phyloP scores from a whole-genome alignment of 2,329 filamentous ascomycete genomes.

The Drechslerella stenobrocha region DNA sequence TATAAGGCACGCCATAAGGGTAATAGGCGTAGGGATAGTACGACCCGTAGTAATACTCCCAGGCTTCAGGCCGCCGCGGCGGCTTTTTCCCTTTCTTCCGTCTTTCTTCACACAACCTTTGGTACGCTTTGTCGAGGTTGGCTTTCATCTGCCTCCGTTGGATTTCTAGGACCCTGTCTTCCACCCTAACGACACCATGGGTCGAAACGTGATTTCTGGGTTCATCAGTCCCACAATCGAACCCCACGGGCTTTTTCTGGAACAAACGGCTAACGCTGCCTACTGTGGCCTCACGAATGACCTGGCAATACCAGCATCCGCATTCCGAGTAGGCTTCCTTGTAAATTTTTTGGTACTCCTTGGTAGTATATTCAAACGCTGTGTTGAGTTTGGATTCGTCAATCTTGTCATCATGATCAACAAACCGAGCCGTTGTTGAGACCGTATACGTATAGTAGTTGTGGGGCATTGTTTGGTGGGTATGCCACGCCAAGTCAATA shows the following conservation, averaged over 20 bases:
- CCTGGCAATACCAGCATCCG: constrained; percentile 83
- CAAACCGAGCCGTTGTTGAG: constrained; percentile 61
- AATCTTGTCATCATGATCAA: constrained; percentile 85
- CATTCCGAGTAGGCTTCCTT: constrained; percentile 73
- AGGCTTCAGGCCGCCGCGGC: constrained; percentile 28
- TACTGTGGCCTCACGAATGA: constrained; percentile 44
- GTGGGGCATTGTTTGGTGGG: constrained; percentile 70
- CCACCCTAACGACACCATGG: constrained; percentile 37
- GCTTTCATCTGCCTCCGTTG: constrained; percentile 28
- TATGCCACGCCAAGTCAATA: constrained; percentile 78
- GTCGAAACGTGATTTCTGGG: constrained; percentile 34
- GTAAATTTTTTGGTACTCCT: constrained; percentile 68
- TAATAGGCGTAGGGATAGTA: constrained; percentile 45
- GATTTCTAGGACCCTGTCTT: constrained; percentile 19
- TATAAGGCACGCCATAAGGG: constrained; percentile 38
- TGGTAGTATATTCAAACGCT: constrained; percentile 73
- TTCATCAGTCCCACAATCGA: constrained; percentile 28
- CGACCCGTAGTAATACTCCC: constrained; percentile 37
- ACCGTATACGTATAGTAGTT: constrained; percentile 66
- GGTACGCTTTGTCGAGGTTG: constrained; percentile 25
- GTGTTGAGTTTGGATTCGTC: constrained; percentile 67
- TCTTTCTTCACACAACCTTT: constrained; percentile 32
- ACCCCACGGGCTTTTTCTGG: constrained; percentile 25
- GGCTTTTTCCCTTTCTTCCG: constrained; percentile 45
- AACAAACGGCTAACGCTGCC: constrained; percentile 18